Base-by-base conservation (phyloP, 2,329 filamentous ascomycete genomes). In the Penicillium italicum region DNA sequence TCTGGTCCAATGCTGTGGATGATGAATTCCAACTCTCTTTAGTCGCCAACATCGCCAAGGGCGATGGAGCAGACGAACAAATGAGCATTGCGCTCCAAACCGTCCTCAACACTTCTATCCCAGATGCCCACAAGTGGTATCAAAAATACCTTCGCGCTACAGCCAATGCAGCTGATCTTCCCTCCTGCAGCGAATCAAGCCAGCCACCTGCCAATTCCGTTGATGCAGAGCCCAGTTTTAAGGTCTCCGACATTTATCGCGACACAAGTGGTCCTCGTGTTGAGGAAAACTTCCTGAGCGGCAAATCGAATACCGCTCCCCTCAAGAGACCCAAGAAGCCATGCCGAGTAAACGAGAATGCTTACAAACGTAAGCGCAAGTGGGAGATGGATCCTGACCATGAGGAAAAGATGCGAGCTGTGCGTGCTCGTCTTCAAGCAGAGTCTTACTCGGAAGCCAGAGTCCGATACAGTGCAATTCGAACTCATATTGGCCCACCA, bases 141-240 rank as follows among this genome's bases (percentile, higher is more conserved):
- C 22, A 56, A 24, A 56, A 44, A 7, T 55, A 59, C 55, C 10
- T 26, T 12, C 31, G 45, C 11, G 30, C 50, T 33, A 45, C 42
- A 18, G 8, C 28, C 2, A 36, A 31, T 26, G 40, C n/a, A 30
- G 36, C 6, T 9, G 44, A 41, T n/a, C 28, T 46, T 36, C 30
- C 49, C 28, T 56, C 62, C 24, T 64, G 60, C 38, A 74, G 68
- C 20, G 66, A 68, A 12, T 75, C 74, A 16, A 76, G 72, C 12
- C 55, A 76, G 22, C 76, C 76, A 34, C 73, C 74, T 9, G 71
- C 71, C 10, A 71, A 74, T 40, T 74, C 75, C 5, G 59, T 74
- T 33, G 68, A 72, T 37, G 65, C 64, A 44, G 72, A 74, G 51
- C 67, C 68, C 14, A 24, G 40, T 11, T 62, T 63, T 40, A 64